Evolutionary conservation across 345 rosid species (phyloP), one percentile per base, ranked within the genome.

Genomic region (Lepidium didymum): DNA sequence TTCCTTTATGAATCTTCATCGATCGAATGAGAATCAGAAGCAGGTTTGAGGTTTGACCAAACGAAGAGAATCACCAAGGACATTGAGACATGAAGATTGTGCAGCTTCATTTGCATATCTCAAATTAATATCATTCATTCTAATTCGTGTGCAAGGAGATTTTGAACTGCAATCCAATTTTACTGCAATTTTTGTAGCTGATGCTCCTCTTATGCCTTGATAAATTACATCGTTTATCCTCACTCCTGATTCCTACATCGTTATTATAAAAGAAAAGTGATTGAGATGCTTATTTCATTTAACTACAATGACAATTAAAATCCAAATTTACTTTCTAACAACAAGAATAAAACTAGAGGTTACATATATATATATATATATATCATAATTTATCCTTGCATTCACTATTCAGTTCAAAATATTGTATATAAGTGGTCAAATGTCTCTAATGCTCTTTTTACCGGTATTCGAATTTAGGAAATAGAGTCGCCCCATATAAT

Each of bases 91-190:
- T 10, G 70, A 61, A 25, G 82, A 80, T 38, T 57, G 23, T 58
- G 83, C 81, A 29, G 1, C 59, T 62, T 75, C 52, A 14, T 59
- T 55, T 1, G 47, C 27, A 56, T 78, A 9, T 4, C 59, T 76
- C 68, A 83, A 68, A 51, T 62, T 45, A 1, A 83, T 67, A 13
- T 81, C 69, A 3, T 54, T 56, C 55, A 79, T 50, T 19, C 42
- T 74, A 45, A 85, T 68, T 0, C 73, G 46, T 0, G 44, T 67
- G 77, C 84, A 75, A 6, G 86, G 80, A 46, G 41, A 36, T 16
- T 47, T 49, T 4, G 69, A 23, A 19, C 84, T 83, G 16, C 87
- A 81, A 16, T 81, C 75, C 10, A 80, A 68, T 10, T 72, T 81
- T 36, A 83, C 53, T 19, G 80, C 56, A 0, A 76, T n/a, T 4